Evolutionary conservation across 306 rosid genomes (phyloP).

Genomic region (Cyamopsis tetragonoloba): DNA sequence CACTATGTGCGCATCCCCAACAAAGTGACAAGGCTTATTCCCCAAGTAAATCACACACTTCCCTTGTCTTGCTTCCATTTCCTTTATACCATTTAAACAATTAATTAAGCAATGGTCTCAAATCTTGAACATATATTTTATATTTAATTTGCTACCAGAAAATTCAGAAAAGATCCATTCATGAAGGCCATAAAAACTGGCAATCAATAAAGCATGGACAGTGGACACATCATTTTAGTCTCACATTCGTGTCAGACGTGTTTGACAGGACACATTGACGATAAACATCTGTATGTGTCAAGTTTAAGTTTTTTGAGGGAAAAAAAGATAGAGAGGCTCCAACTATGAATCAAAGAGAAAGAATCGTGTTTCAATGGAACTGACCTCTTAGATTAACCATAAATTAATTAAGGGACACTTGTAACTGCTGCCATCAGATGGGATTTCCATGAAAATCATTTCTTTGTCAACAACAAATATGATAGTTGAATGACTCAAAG

Average conservation of each 20-base stretch:
- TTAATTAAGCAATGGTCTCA: not conserved
- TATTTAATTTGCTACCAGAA: not conserved
- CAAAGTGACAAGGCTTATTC: too few relatives aligned
- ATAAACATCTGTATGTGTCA: too few relatives aligned
- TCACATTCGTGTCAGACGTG: too few relatives aligned
- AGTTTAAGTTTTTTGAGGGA: too few relatives aligned
- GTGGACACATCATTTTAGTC: not conserved
- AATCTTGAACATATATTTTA: not conserved
- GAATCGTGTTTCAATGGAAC: not conserved
- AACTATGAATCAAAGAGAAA: not conserved
- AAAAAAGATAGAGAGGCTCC: too few relatives aligned
- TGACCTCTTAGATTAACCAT: not conserved
- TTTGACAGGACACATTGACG: too few relatives aligned
- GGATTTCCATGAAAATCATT: constrained; percentile 34
- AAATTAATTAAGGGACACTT: not conserved
- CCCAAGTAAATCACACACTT: not conserved
- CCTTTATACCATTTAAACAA: not conserved
- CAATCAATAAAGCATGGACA: not conserved
- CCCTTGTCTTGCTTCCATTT: not conserved
- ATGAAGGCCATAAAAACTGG: not conserved
- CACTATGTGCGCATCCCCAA: too few relatives aligned
- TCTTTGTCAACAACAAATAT: constrained; percentile 31
- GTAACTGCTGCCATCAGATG: constrained; percentile 47
- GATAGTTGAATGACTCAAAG: constrained; percentile 40
- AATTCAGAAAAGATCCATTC: not conserved